Percentiles rank a stretch among this genome's conserved stretches.
These are phyloP conservation scores for Ramularia endophylla DNA, from an alignment of 2,329 filamentous ascomycete genomes.

Conservation along the genomic window DNA sequence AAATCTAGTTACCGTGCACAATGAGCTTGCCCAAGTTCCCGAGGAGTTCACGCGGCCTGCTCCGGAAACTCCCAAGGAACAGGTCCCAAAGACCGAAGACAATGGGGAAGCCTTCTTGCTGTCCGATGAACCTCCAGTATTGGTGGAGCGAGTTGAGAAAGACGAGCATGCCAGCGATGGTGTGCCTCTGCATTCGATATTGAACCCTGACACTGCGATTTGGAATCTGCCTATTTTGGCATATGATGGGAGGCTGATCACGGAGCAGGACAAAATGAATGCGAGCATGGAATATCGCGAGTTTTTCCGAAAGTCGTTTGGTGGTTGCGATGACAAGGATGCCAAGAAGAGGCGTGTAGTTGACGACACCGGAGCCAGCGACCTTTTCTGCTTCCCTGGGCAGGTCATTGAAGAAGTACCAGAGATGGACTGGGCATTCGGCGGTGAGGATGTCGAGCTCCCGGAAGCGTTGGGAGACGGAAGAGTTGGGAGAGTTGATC, in stretches of 20 bases:
- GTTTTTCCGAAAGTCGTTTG: slow-evolving; percentile 58
- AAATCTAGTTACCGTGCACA: slow-evolving; percentile 66
- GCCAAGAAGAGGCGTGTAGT: slow-evolving; percentile 28
- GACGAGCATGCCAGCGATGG: slow-evolving; percentile 38
- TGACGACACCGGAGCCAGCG: slow-evolving; percentile 37
- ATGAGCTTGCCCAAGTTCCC: slow-evolving; percentile 64
- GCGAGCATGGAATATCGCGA: slow-evolving; percentile 49
- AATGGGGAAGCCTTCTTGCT: slow-evolving; percentile 33
- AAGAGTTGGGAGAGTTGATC: no score
- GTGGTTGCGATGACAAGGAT: slow-evolving; percentile 53
- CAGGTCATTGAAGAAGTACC: slow-evolving; percentile 4
- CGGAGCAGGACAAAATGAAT: slow-evolving; percentile 35
- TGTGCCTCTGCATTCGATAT: slow-evolving; percentile 37
- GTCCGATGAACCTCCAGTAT: slow-evolving; percentile 18
- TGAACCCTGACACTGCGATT: slow-evolving; percentile 43
- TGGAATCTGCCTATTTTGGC: slow-evolving; percentile 54
- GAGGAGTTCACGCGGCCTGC: slow-evolving; percentile 52
- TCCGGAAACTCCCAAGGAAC: neutral
- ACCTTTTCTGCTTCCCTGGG: slow-evolving; percentile 58
- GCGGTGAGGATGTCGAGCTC: no score
- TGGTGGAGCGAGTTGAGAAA: slow-evolving; percentile 35
- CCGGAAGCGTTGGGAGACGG: no score
- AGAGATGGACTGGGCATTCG: neutral
- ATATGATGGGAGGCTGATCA: slow-evolving; percentile 54
- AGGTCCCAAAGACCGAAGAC: slow-evolving; percentile 1